Evolutionary conservation across 176 grass and related monocot genomes (phyloP).

Genomic region (Neostapfia colusana): DNA sequence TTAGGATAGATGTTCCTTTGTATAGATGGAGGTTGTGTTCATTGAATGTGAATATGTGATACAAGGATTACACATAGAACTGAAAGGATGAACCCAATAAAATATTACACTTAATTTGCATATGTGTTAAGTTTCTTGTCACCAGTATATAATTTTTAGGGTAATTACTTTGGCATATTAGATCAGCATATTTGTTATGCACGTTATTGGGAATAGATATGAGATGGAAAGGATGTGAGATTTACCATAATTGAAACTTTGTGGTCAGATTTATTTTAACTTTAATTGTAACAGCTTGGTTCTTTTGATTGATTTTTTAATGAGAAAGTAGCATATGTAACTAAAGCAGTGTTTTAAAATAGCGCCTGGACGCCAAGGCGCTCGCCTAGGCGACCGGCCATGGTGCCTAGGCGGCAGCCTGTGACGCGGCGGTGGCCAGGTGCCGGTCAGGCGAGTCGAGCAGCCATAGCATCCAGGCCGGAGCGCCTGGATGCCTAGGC

Average conservation of each 20-base stretch:
- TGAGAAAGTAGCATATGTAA: neutral
- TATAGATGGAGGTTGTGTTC: neutral
- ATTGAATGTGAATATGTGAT: too few relatives aligned
- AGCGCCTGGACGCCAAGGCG: too few relatives aligned
- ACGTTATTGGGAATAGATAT: neutral
- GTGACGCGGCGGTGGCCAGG: too few relatives aligned
- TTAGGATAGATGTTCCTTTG: neutral
- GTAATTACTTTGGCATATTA: neutral
- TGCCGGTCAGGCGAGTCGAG: too few relatives aligned
- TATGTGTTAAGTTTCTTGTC: neutral
- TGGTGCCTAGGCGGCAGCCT: too few relatives aligned
- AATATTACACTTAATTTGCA: too few relatives aligned
- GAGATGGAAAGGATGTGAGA: neutral
- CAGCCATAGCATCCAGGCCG: too few relatives aligned
- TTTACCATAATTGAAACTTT: neutral
- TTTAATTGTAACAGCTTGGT: neutral
- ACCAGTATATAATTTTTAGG: neutral
- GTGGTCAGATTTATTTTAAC: neutral
- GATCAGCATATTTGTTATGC: neutral
- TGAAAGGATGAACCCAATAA: too few relatives aligned
- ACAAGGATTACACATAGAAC: too few relatives aligned
- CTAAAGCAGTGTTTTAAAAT: too few relatives aligned
- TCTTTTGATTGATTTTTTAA: neutral
- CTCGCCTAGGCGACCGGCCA: too few relatives aligned
- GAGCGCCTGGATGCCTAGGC: too few relatives aligned